Conservation (phyloP, 495 filamentous ascomycete genomes). For the Thozetella sp. region DNA sequence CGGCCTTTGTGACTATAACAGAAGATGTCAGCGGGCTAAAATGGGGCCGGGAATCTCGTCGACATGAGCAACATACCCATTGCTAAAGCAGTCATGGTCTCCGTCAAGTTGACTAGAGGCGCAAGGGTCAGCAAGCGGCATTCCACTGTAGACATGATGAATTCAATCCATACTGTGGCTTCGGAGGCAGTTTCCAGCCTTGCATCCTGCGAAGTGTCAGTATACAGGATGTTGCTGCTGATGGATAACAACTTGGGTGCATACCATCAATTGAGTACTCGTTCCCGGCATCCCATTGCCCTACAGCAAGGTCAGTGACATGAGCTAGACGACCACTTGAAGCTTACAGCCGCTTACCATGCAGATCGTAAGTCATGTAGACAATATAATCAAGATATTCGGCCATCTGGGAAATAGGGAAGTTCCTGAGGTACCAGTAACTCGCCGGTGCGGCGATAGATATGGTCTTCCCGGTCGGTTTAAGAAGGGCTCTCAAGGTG, state of each 20-base stretch:
- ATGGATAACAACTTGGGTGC: too few relatives aligned
- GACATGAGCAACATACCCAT: conserved; percentile 23
- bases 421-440: conserved; percentile 10
- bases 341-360: too few relatives aligned
- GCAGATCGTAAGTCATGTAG: conserved; percentile 25
- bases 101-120: conserved; percentile 33
- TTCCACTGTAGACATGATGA: not conserved
- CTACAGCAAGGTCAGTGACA: too few relatives aligned
- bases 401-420: conserved; percentile 17
- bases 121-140: not conserved
- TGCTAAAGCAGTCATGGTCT: conserved; percentile 29
- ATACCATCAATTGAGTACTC: too few relatives aligned
- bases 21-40: not conserved
- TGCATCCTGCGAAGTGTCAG: conserved; percentile 27
- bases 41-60: conserved; percentile 5
- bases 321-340: too few relatives aligned
- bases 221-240: too few relatives aligned
- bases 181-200: conserved; percentile 33
- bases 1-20: conserved; percentile 45
- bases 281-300: conserved; percentile 8
- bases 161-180: conserved; percentile 24
- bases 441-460: conserved; percentile 22
- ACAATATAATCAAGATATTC: conserved; percentile 23
- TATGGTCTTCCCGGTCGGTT: conserved; percentile 12
- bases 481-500: conserved; percentile 6